Percentiles rank a stretch among this genome's conserved stretches.
phyloP scores from a whole-genome alignment of 129 eudicot genomes.

The Helichrysum umbraculigerum region DNA sequence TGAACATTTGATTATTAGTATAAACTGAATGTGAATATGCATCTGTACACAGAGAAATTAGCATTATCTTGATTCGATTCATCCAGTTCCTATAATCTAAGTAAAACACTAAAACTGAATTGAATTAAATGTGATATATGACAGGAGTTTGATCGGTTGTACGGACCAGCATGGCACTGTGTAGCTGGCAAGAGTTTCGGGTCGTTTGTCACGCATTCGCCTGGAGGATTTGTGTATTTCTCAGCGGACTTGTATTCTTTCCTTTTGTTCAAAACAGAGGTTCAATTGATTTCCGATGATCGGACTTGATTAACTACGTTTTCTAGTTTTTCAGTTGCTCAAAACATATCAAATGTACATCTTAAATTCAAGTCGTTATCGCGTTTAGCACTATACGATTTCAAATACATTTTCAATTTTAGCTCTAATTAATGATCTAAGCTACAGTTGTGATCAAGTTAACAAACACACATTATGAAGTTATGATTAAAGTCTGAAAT shows the following conservation, averaged over 20 bases:
- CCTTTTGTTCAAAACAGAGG: slow-evolving; percentile 83
- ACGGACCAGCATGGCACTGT: slow-evolving; percentile 94
- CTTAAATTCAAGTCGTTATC: neutral
- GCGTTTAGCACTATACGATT: neutral
- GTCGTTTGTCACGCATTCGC: slow-evolving; percentile 78
- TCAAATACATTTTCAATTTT: too few relatives aligned
- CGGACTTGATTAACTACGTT: neutral
- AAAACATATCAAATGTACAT: slow-evolving; percentile 9
- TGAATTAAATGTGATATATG: neutral
- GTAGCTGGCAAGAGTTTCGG: slow-evolving; percentile 93
- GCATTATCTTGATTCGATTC: too few relatives aligned
- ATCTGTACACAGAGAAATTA: too few relatives aligned
- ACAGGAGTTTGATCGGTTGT: slow-evolving; percentile 74
- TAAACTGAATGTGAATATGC: too few relatives aligned
- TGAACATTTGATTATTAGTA: too few relatives aligned
- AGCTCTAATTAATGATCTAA: neutral
- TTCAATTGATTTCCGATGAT: slow-evolving; percentile 41
- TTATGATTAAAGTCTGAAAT: too few relatives aligned
- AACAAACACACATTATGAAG: too few relatives aligned
- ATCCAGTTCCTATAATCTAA: too few relatives aligned
- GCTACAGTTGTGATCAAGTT: neutral
- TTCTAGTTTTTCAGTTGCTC: neutral
- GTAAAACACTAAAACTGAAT: neutral
- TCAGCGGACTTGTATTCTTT: slow-evolving; percentile 58
- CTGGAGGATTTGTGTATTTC: slow-evolving; percentile 82